Evolutionary conservation across 495 filamentous ascomycete genomes (phyloP), one percentile per base, ranked within the genome.

Genomic region (Sphaerosporella brunnea): DNA sequence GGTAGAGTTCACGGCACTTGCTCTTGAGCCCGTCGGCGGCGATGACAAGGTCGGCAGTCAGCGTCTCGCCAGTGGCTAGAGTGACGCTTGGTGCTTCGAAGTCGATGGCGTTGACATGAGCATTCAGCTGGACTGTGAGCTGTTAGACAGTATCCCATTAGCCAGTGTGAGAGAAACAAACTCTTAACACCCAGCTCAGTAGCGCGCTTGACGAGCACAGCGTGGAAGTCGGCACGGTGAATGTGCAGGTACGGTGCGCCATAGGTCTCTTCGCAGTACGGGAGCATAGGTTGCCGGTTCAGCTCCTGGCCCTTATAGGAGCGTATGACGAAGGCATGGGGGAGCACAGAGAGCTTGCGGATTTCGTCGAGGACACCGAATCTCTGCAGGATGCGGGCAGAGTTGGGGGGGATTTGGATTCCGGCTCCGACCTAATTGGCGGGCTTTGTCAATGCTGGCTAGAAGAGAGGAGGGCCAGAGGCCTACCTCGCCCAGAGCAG

Each of bases 21-120:
- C 66, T 70, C 63, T 73, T 75, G 9, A 77, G 61, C 0, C 74
- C 74, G 57, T 78, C 74, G 10, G 68, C 62, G 19, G 70, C 70
- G 26, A 78, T 55, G 13, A 78, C 61, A 1, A 73, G 59, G 50
- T 77, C 72, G 0, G 63, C 73, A 4, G 56, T 36, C 7, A 73
- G 54, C 1, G 39, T 46, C 9, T 56, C 45, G 1, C 64, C 66
- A 21, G 59, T 54, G 7, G 54, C 54, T 1, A 70, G 59, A 0
- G 51, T 60, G 4, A 73, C 54, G n/a, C 41, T 58, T 13, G 66
- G 62, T 0, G 47, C 50, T 1, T 57, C 51, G 36, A 69, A 72
- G 49, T 71, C 63, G 26, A 67, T 58, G 1, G 38, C 24, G 10
- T 43, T 60, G 15, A 69, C 69, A 25, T 62, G 61, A 23, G 58